Conservation (phyloP, 176 grass and related monocot genomes). For the Hyparrhenia diplandra region DNA sequence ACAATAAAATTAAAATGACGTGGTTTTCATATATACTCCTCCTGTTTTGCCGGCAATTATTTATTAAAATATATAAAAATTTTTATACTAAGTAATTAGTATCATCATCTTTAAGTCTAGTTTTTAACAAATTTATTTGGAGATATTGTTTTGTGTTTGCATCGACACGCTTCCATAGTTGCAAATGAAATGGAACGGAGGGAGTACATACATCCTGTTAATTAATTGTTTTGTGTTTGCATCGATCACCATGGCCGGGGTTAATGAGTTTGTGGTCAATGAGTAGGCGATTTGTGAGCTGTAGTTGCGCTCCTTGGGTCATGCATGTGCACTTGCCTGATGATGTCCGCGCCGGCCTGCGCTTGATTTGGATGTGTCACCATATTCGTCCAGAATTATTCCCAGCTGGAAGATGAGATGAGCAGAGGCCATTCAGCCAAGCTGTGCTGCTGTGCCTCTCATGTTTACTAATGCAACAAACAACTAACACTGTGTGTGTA, state of each 20-base stretch:
- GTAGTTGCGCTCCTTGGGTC: neutral
- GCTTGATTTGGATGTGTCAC: slow-evolving; percentile 35
- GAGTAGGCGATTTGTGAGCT: neutral
- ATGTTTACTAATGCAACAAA: slow-evolving; percentile 14
- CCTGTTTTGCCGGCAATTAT: too few species aligned
- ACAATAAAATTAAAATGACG: neutral
- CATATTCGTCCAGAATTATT: slow-evolving; percentile 23
- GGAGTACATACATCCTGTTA: too few species aligned
- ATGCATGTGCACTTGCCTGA: neutral
- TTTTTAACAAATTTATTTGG: too few species aligned
- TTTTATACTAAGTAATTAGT: too few species aligned
- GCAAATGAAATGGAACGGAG: too few species aligned
- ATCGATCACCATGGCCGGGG: neutral
- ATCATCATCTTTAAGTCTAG: too few species aligned
- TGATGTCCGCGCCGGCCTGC: neutral
- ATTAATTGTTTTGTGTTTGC: neutral
- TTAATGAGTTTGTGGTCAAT: neutral
- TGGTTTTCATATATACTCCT: too few species aligned
- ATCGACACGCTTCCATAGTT: too few species aligned
- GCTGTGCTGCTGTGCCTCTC: slow-evolving; percentile 14
- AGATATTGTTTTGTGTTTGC: too few species aligned
- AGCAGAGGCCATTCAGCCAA: neutral
- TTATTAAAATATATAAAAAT: too few species aligned
- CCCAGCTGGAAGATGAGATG: neutral
- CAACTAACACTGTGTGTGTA: slow-evolving; percentile 10